phyloP scores from a whole-genome alignment of 495 filamentous ascomycete genomes.

The Penicillium crystallinum region DNA sequence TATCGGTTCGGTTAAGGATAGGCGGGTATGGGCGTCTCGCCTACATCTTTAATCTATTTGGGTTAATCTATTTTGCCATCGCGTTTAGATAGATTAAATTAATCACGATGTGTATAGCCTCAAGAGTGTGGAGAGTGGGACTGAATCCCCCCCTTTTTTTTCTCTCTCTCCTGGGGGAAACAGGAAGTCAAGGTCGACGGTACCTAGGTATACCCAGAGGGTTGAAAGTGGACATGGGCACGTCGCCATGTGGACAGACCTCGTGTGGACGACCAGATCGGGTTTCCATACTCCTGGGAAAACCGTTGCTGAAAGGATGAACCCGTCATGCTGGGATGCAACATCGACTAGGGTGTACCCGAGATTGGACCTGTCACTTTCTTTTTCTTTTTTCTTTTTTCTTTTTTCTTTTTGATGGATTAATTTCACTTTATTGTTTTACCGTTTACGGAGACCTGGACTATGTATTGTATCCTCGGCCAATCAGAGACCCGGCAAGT shows the following conservation, averaged over 20 bases:
- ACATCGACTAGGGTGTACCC: slow-evolving; percentile 22
- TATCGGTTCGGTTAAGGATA: slow-evolving; percentile 26
- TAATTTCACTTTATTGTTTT: slow-evolving; percentile 9
- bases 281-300: slow-evolving; percentile 21
- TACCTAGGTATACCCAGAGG: too few species aligned
- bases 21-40: slow-evolving; percentile 13
- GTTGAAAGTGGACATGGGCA: too few species aligned
- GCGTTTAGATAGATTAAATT: too few species aligned
- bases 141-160: too few species aligned
- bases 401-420: slow-evolving; percentile 3
- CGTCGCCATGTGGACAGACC: slow-evolving; percentile 19
- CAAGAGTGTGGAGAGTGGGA: too few species aligned
- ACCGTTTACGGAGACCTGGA: slow-evolving; percentile 10
- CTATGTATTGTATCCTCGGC: slow-evolving; percentile 11
- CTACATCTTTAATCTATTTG: slow-evolving; percentile 2
- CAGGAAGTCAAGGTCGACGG: too few species aligned
- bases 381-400: slow-evolving; percentile 2
- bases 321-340: slow-evolving; percentile 25
- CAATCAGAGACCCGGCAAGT: slow-evolving; percentile 32
- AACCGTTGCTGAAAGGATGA: slow-evolving; percentile 22
- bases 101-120: too few species aligned
- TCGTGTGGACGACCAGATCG: slow-evolving; percentile 24
- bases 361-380: slow-evolving; percentile 11
- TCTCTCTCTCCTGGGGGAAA: too few species aligned
- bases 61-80: neutral